phyloP scores from a whole-genome alignment of 371 early-diverging fungal species.

The Mortierella sp. region DNA sequence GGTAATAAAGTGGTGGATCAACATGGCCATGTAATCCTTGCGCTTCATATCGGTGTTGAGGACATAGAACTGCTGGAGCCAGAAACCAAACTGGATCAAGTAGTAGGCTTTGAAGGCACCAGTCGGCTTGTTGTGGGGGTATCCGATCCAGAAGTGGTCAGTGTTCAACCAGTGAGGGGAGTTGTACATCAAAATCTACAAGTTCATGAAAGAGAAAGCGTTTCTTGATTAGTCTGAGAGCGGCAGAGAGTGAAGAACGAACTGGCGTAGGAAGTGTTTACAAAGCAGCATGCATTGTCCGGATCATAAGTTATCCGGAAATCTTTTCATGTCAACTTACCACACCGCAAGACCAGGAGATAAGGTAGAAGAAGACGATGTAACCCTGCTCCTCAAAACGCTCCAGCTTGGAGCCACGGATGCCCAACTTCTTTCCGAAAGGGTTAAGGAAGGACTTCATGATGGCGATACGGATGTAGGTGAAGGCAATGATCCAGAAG shows the following conservation, averaged over 20 bases:
- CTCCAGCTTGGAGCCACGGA: slow-evolving; percentile 67
- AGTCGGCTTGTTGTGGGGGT: slow-evolving; percentile 73
- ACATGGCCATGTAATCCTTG: slow-evolving; percentile 85
- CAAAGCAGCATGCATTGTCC: background rate
- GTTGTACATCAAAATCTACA: slow-evolving; percentile 67
- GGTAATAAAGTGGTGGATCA: slow-evolving; percentile 86
- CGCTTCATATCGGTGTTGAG: slow-evolving; percentile 83
- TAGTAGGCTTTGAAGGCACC: slow-evolving; percentile 80
- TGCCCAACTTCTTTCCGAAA: slow-evolving; percentile 64
- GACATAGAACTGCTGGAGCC: slow-evolving; percentile 85
- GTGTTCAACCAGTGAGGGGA: slow-evolving; percentile 84
- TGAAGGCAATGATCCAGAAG: slow-evolving; percentile 80
- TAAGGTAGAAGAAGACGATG: slow-evolving; percentile 63
- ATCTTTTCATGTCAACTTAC: slow-evolving; percentile 40
- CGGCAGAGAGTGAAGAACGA: background rate
- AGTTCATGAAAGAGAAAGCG: background rate
- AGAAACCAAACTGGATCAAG: slow-evolving; percentile 81
- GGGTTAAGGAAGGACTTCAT: slow-evolving; percentile 76
- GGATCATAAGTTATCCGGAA: background rate
- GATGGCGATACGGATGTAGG: slow-evolving; percentile 71
- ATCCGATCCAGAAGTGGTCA: slow-evolving; percentile 77
- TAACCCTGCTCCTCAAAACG: slow-evolving; percentile 79
- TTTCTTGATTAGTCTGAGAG: background rate
- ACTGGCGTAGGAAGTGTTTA: background rate
- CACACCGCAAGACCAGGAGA: slow-evolving; percentile 78